Base-by-base conservation (phyloP, 176 grass and related monocot species). In the Ananas comosus region DNA sequence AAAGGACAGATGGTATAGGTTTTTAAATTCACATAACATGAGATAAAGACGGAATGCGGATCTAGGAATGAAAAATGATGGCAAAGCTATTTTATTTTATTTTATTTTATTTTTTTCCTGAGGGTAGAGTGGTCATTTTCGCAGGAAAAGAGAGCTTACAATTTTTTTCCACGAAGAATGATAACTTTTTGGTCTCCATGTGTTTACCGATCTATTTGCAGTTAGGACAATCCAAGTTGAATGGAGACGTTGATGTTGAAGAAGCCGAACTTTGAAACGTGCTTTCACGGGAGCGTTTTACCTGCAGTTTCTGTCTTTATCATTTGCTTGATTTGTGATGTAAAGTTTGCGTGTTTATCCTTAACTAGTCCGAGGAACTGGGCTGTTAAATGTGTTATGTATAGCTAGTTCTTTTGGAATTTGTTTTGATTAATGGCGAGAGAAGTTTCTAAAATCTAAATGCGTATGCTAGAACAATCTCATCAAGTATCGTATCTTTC, bases 221-320 rank as follows among this genome's bases (percentile, higher is more conserved):
- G 91, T 80, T 65, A 91, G 79, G 65, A 64, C 76, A 51, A 64
- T 85, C 50, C 81, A 79, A 85, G 80, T 79, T 24, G 91, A 96
- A 74, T 96, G 91, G 91, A 87, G 74, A 76, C 87, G 91, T 49
- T 96, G 70, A 87, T 69, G 65, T 64, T 21, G 12, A 72, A 47
- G 64, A 13, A 5, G 28, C 19, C 16, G 17, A 71, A 69, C 23
- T 65, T 84, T 63, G 27, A 75, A 54, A 23, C 63, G 42, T 51
- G 51, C 16, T 47, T 48, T 64, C 51, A 86, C 48, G 63, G 22
- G 14, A 51, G 70, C 73, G 75, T 82, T 79, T 69, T 74, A 28
- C 66, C 58, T 61, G 23, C 25, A 54, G 68, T 82, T 49, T 78
- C 49, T 3, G 48, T 14, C 65, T 71, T 69, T 61, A 61, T 61